Conservation (phyloP, 2,329 filamentous ascomycete genomes). For the Paraphoma sp. region DNA sequence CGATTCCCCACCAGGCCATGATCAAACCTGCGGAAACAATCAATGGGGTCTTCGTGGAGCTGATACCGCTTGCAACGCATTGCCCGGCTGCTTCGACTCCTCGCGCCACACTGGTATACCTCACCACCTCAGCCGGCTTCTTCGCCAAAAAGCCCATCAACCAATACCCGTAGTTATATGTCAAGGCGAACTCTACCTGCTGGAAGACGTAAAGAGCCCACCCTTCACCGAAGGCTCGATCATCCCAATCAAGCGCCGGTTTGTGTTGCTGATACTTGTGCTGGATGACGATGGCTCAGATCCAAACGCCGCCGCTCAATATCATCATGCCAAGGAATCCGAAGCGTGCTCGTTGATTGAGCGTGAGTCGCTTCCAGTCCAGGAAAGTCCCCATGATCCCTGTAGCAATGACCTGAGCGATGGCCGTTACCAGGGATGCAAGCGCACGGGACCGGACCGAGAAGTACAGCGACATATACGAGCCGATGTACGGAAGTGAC, state of each 20-base stretch:
- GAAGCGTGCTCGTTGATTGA: too few relatives aligned
- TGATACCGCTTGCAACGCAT: conserved; percentile 39
- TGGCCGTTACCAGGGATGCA: conserved; percentile 24
- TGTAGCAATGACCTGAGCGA: conserved; percentile 30
- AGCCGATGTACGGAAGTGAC: conserved; percentile 22
- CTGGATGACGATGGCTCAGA: conserved; percentile 39
- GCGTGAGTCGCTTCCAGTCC: too few relatives aligned
- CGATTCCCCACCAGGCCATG: conserved; percentile 33
- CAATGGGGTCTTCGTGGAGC: conserved; percentile 32
- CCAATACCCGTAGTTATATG: conserved; percentile 47
- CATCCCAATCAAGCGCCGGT: conserved; percentile 37
- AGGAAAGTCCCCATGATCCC: too few relatives aligned
- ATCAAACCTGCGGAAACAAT: conserved; percentile 27
- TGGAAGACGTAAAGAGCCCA: conserved; percentile 45
- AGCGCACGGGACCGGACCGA: conserved; percentile 20
- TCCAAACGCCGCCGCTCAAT: conserved; percentile 36
- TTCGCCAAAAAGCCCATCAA: conserved; percentile 38
- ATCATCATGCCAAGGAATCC: not conserved
- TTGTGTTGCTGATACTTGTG: conserved; percentile 27
- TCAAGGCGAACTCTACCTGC: conserved; percentile 41
- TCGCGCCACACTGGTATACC: conserved; percentile 31
- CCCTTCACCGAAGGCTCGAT: conserved; percentile 27
- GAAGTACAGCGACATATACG: conserved; percentile 25
- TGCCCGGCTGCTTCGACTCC: conserved; percentile 37
- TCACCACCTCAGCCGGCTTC: conserved; percentile 28